These are phyloP conservation scores for Aspergillus pseudoglaucus DNA, from an alignment of 2,329 filamentous ascomycete species.

Conservation along the genomic window DNA sequence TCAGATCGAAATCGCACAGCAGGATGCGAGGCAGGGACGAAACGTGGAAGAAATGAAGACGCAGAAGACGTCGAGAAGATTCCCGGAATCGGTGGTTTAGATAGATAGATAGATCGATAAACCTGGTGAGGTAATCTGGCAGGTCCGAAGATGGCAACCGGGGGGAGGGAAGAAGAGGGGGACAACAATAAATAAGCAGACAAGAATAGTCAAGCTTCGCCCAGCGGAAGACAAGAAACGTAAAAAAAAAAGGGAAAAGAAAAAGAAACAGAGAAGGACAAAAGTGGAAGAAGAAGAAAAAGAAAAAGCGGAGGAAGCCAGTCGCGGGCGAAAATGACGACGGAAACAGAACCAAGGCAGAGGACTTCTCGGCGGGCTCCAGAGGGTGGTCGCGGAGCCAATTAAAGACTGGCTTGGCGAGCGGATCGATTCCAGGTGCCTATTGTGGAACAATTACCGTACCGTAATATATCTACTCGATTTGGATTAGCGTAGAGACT, in stretches of 20 bases:
- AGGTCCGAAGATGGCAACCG: neutral
- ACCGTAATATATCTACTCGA: too few relatives aligned
- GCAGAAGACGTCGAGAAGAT: neutral
- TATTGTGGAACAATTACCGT: neutral
- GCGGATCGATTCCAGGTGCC: slow-evolving; percentile 1
- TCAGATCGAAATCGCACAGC: slow-evolving; percentile 3
- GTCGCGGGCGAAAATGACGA: slow-evolving; percentile 8
- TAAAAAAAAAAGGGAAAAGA: slow-evolving; percentile 2
- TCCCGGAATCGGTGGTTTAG: neutral
- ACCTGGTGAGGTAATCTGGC: neutral
- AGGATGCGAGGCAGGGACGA: neutral
- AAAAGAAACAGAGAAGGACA: slow-evolving; percentile 2
- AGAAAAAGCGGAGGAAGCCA: slow-evolving; percentile 9
- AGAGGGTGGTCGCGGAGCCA: slow-evolving; percentile 9
- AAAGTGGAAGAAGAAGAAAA: slow-evolving; percentile 10
- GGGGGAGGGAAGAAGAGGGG: slow-evolving; percentile 2
- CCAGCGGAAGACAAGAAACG: neutral
- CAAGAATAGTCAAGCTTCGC: slow-evolving; percentile 7
- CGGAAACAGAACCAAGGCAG: slow-evolving; percentile 1
- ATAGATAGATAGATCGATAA: neutral
- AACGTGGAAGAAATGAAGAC: neutral
- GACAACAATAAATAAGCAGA: slow-evolving; percentile 6
- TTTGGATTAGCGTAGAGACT: neutral
- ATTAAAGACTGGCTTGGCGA: slow-evolving; percentile 9
- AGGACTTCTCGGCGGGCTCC: slow-evolving; percentile 1